phyloP scores from a whole-genome alignment of 202 grass and related monocot genomes.

The Zoysia matrella region DNA sequence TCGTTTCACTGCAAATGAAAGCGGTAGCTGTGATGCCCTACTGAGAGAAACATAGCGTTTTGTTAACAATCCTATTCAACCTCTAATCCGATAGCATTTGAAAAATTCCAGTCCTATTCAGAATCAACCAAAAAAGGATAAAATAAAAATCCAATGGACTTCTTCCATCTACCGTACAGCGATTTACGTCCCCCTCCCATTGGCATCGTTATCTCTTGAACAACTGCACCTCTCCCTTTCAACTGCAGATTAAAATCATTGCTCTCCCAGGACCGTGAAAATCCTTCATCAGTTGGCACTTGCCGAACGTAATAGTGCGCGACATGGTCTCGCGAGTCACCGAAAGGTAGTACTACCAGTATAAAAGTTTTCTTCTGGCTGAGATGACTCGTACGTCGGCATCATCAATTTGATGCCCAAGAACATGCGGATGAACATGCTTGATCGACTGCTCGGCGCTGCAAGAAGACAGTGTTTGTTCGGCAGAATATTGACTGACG shows the following conservation, averaged over 20 bases:
- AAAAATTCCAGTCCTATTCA: not conserved
- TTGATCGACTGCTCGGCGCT: not conserved
- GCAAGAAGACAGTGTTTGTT: conserved; percentile 44
- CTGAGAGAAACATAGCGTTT: not conserved
- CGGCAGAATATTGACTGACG: conserved; percentile 8
- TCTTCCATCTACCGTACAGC: not conserved
- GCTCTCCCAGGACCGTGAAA: not conserved
- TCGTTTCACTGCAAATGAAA: conserved; percentile 4
- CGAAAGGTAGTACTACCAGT: not conserved
- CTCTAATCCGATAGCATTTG: not conserved
- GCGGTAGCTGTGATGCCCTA: not conserved
- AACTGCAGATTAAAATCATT: conserved; percentile 1
- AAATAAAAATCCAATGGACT: not conserved
- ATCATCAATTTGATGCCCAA: not conserved
- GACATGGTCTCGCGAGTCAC: conserved; percentile 12
- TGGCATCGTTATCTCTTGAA: not conserved
- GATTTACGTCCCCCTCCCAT: no score
- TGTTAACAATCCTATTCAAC: not conserved
- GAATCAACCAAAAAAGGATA: conserved; percentile 12
- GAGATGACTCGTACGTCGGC: not conserved
- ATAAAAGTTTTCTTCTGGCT: not conserved
- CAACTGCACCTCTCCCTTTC: conserved; percentile 24
- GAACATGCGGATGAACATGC: not conserved
- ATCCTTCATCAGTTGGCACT: conserved; percentile 6
- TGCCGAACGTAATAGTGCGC: conserved; percentile 37